Percentiles rank a stretch among this genome's conserved stretches.
Evolutionary conservation across 139 green algal species (phyloP).

Genomic region (Haematococcus lacustris): DNA sequence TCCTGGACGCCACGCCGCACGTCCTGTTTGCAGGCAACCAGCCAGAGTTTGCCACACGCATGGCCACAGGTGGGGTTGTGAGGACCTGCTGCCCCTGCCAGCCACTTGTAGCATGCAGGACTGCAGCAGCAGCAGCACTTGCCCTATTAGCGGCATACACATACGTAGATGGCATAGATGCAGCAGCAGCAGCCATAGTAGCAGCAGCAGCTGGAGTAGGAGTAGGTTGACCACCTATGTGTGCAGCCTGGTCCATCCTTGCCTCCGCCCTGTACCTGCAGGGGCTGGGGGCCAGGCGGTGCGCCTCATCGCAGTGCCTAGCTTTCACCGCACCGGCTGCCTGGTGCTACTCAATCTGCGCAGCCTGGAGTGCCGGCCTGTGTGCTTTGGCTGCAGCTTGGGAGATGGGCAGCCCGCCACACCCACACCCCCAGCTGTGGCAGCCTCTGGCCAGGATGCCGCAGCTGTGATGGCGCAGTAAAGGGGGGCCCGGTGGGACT

Average conservation of each 20-base stretch:
- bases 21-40: slow-evolving; percentile 93
- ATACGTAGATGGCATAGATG: background rate
- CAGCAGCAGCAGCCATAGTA: background rate
- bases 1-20: slow-evolving; percentile 77
- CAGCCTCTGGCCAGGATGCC: no score
- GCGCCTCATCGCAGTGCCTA: slow-evolving; percentile 68
- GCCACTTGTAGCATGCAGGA: background rate
- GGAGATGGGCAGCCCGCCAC: no score
- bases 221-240: background rate
- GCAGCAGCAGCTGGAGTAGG: background rate
- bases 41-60: slow-evolving; percentile 58
- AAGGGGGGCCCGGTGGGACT: no score
- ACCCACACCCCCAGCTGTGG: no score
- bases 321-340: slow-evolving; percentile 57
- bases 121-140: background rate
- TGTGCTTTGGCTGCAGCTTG: no score
- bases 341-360: slow-evolving; percentile 81
- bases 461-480: no score
- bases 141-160: background rate
- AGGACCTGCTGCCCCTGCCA: background rate
- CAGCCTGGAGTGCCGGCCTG: background rate
- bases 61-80: slow-evolving; percentile 35
- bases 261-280: slow-evolving; percentile 5
- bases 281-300: slow-evolving; percentile 36
- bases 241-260: background rate